Evolutionary conservation across 176 grass and related monocot genomes (phyloP), one percentile per base, ranked within the genome.

Genomic region (Oryza meyeriana): DNA sequence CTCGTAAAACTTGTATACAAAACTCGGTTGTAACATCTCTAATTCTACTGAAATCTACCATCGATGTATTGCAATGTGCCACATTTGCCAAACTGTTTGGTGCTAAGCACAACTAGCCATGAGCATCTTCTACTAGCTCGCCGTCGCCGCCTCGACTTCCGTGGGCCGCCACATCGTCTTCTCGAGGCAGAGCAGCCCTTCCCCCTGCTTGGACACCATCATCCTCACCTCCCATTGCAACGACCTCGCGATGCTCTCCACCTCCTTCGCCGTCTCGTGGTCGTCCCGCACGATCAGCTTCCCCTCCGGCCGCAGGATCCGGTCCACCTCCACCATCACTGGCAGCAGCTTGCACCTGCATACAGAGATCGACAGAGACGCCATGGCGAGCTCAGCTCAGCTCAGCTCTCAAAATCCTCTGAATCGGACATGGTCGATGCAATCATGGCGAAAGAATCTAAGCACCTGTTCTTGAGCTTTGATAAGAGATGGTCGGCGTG

Each of bases 81-180:
- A 52, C 47, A 52, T 52, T 52, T 20, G 1, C 47, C 47, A 52
- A 52, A 50, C 40, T 42, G 11, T 42, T 42, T 42, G 40, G 40
- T 42, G 40, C 8, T 42, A 12, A 42, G 10, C 40, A 42, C 40
- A 2, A 42, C 47, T 52, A 20, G 47, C 47, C 47, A 52, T 20
- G 50, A n/a, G 3, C 22, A 38, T 55, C 42, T 27, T 3, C 30
- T 61, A 66, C 85, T 87, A 81, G 72, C 65, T 77, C 20, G 22
- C 2, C 52, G 52, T n/a, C 20, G 52, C 12, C 52, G 57, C 18
- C 66, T 93, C 78, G 7, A 97, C 27, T 31, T 93, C 77, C 7
- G 75, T 89, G 20, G 94, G 94, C 76, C 91, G 81, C 91, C 94
- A 97, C 75, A 32, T 66, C 40, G 88, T 91, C 88, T 93, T 97